These are phyloP conservation scores for Phytophthora vignae DNA, from an alignment of 352 stramenopile genomes.

Conservation along the genomic window DNA sequence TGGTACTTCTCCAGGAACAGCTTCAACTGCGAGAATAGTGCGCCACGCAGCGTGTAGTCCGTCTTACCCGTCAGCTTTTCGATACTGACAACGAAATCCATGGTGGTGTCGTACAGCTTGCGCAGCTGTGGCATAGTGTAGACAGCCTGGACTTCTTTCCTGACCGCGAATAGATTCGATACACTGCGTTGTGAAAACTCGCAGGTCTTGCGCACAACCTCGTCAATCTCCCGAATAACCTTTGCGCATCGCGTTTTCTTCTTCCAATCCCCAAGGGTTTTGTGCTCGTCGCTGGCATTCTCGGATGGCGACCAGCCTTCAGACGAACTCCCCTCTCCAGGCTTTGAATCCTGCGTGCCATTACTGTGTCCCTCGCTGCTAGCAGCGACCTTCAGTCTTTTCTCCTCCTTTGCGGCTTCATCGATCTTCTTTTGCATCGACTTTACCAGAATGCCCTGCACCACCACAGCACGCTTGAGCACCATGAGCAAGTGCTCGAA, in stretches of 20 bases:
- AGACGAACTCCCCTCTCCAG: slow-evolving; percentile 1
- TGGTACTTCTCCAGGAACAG: slow-evolving; percentile 96
- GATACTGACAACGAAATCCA: slow-evolving; percentile 93
- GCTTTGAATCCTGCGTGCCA: slow-evolving; percentile 19
- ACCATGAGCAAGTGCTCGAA: slow-evolving; percentile 90
- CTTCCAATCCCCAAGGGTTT: slow-evolving; percentile 78
- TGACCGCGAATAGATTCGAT: slow-evolving; percentile 87
- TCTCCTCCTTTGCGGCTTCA: slow-evolving; percentile 50
- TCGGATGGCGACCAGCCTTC: slow-evolving; percentile 54
- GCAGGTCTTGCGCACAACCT: slow-evolving; percentile 86
- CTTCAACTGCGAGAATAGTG: slow-evolving; percentile 95
- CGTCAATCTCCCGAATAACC: slow-evolving; percentile 86
- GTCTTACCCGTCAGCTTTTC: slow-evolving; percentile 93
- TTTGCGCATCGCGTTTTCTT: slow-evolving; percentile 73
- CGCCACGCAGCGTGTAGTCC: slow-evolving; percentile 92
- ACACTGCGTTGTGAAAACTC: slow-evolving; percentile 90
- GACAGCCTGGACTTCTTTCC: slow-evolving; percentile 87
- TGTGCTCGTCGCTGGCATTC: slow-evolving; percentile 52
- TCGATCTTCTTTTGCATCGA: slow-evolving; percentile 83
- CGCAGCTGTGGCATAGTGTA: slow-evolving; percentile 95
- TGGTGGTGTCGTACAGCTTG: slow-evolving; percentile 94
- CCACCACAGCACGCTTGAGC: slow-evolving; percentile 79
- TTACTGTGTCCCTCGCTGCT: slow-evolving; percentile 16
- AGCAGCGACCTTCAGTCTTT: slow-evolving; percentile 25
- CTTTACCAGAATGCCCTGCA: slow-evolving; percentile 74